Evolutionary conservation across 495 filamentous ascomycete genomes (phyloP).

Genomic region (Penicillium verhagenii): DNA sequence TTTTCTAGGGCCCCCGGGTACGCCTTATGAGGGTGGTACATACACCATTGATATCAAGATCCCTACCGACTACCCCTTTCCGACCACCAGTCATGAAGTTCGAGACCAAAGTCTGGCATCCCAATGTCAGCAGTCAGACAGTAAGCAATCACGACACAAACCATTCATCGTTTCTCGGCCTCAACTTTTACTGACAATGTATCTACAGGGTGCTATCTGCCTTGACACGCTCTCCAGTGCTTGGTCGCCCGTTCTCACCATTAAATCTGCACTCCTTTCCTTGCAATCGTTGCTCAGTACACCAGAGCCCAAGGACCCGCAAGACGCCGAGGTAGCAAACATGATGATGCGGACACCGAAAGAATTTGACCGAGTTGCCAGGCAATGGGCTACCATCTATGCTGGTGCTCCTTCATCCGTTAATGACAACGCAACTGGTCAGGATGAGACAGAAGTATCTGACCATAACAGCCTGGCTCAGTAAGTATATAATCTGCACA

Average conservation of each 20-base stretch:
- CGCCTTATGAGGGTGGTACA: conserved; percentile 88
- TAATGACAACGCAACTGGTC: conserved; percentile 48
- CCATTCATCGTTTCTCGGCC: not conserved
- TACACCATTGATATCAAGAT: conserved; percentile 85
- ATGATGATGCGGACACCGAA: conserved; percentile 81
- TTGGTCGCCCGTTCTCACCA: conserved; percentile 94
- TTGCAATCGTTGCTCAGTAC: conserved; percentile 89
- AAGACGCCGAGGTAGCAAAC: conserved; percentile 91
- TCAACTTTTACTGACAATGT: not conserved
- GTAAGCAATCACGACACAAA: conserved; percentile 48
- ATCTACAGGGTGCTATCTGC: conserved; percentile 84
- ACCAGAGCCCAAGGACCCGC: conserved; percentile 94
- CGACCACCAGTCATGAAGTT: conserved; percentile 91
- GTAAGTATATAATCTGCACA: too few relatives aligned
- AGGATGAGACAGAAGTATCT: conserved; percentile 41
- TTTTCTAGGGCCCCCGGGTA: conserved; percentile 86
- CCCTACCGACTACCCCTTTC: conserved; percentile 89
- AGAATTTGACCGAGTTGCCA: conserved; percentile 77
- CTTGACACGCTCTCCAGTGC: conserved; percentile 86
- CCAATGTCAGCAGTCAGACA: conserved; percentile 93
- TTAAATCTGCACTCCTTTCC: conserved; percentile 91
- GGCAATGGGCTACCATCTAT: conserved; percentile 85
- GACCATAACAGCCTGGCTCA: conserved; percentile 44
- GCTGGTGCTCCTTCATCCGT: conserved; percentile 71
- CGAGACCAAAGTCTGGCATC: conserved; percentile 95